Evolutionary conservation across 2,329 filamentous ascomycete genomes (phyloP).

Genomic region (Aspergillus japonicus): DNA sequence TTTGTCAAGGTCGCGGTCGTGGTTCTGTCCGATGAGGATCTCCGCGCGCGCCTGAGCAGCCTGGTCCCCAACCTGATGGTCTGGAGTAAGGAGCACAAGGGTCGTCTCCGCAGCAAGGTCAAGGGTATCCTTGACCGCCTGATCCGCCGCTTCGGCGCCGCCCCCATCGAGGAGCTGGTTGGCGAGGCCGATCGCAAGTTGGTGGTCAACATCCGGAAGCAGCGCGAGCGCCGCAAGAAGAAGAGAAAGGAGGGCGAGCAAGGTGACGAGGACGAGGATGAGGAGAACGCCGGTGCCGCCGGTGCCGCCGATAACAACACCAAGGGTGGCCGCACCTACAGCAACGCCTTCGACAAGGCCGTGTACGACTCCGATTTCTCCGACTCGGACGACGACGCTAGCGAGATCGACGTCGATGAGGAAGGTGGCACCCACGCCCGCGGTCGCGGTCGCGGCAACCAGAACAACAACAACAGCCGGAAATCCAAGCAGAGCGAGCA

Average conservation of each 20-base stretch:
- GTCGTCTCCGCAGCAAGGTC: constrained; percentile 93
- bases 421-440: constrained; percentile 33
- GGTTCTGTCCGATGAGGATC: constrained; percentile 73
- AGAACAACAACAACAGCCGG: constrained; percentile 33
- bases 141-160: constrained; percentile 84
- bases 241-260: constrained; percentile 71
- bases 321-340: constrained; percentile 16
- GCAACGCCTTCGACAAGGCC: constrained; percentile 26
- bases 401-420: constrained; percentile 43
- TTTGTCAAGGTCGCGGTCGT: constrained; percentile 97
- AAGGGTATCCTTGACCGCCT: constrained; percentile 97
- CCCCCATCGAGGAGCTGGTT: constrained; percentile 73
- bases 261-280: constrained; percentile 57
- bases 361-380: constrained; percentile 89
- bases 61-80: constrained; percentile 88
- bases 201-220: constrained; percentile 92
- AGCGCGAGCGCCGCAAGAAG: constrained; percentile 83
- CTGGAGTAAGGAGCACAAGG: constrained; percentile 98
- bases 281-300: constrained; percentile 50
- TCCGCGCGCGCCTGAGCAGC: constrained; percentile 72
- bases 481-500: constrained; percentile 51
- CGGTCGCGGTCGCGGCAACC: constrained; percentile 25
- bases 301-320: constrained; percentile 27
- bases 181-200: constrained; percentile 87
- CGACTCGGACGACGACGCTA: constrained; percentile 65